phyloP scores from a whole-genome alignment of 371 early-diverging fungal genomes.

The Coemansia linderi region DNA sequence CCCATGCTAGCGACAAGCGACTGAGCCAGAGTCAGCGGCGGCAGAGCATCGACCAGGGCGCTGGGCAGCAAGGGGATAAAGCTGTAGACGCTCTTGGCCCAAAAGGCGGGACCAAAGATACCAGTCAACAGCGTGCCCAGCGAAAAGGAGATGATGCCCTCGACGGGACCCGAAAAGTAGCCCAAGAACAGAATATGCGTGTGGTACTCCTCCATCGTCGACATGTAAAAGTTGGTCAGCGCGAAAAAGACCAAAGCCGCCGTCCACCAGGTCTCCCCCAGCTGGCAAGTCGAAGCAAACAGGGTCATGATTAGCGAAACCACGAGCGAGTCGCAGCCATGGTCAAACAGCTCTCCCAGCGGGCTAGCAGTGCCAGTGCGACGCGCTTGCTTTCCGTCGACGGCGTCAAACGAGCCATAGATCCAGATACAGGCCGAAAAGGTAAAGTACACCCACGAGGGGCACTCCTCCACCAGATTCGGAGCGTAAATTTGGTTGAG shows the following conservation, averaged over 20 bases:
- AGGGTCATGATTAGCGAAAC: conserved; percentile 47
- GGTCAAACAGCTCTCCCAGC: conserved; percentile 94
- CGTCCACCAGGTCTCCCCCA: conserved; percentile 82
- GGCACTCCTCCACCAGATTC: conserved; percentile 56
- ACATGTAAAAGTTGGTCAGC: conserved; percentile 84
- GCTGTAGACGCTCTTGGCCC: conserved; percentile 50
- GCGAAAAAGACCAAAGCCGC: conserved; percentile 61
- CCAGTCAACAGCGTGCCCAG: conserved; percentile 70
- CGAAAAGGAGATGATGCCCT: conserved; percentile 79
- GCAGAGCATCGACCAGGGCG: conserved; percentile 24
- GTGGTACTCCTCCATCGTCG: conserved; percentile 96
- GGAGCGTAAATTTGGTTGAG: conserved; percentile 58
- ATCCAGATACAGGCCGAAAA: conserved; percentile 56
- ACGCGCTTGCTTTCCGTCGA: conserved; percentile 84
- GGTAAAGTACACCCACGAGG: conserved; percentile 63
- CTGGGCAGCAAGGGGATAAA: conserved; percentile 28
- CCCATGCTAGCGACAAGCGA: conserved; percentile 63
- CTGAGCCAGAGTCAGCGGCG: conserved; percentile 63
- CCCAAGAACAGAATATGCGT: conserved; percentile 90
- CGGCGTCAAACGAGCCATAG: conserved; percentile 57
- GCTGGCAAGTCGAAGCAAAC: conserved; percentile 58
- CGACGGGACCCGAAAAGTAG: conserved; percentile 93
- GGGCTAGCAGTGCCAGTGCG: conserved; percentile 74
- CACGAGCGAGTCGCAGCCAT: conserved; percentile 90
- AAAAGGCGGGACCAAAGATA: conserved; percentile 62